These are phyloP conservation scores for Pistacia atlantica DNA, from an alignment of 345 rosid species.

Conservation along the genomic window DNA sequence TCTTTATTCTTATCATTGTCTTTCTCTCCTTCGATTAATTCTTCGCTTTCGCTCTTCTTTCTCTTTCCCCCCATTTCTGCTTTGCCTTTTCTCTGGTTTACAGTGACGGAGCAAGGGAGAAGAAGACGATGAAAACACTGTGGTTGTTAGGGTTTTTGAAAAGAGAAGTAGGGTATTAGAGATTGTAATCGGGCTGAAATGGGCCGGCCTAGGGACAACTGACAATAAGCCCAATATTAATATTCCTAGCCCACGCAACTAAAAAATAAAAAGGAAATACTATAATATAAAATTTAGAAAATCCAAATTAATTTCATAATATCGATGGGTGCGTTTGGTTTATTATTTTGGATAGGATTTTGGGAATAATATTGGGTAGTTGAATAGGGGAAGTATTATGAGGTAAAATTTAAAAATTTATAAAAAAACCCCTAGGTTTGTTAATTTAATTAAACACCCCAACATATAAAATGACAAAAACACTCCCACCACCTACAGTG, in stretches of 20 bases:
- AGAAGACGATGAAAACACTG: background rate
- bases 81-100: background rate
- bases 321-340: no score
- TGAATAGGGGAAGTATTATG: no score
- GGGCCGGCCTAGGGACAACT: background rate
- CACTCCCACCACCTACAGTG: no score
- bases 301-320: no score
- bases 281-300: no score
- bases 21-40: conserved; percentile 26
- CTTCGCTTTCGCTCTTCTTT: conserved; percentile 39
- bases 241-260: background rate
- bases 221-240: background rate
- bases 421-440: no score
- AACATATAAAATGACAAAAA: no score
- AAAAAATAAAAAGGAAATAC: no score
- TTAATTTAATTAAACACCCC: no score
- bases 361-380: no score
- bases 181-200: background rate
- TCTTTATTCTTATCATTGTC: conserved; percentile 8
- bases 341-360: no score
- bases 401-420: no score
- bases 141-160: conserved; percentile 9
- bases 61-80: conserved; percentile 54
- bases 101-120: background rate
- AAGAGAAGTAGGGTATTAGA: background rate